Evolutionary conservation across 306 rosid genomes (phyloP), one percentile per base, ranked within the genome.

Genomic region (Rubus idaeus): DNA sequence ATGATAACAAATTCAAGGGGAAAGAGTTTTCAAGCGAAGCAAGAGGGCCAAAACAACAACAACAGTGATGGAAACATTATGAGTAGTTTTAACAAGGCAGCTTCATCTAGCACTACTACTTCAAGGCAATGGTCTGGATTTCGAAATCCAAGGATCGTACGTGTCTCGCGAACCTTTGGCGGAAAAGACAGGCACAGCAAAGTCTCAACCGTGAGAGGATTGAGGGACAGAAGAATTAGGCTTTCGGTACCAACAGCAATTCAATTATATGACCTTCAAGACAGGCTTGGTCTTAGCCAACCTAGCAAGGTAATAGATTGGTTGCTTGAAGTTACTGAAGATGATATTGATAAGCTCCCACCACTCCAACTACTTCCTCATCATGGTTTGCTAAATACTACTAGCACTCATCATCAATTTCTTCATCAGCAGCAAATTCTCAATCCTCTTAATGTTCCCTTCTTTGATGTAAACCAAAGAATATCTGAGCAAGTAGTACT

Each of bases 151-250:
- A 87, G 98, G 77, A 91, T 93, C 14, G 97, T 93, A 0, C 72
- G 98, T 35, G 97, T 91, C 9, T 93, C 98, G 0, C 91, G 98
- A 6, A 67, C 89, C 0, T 86, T 91, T 51, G 98, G 98, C n/a
- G 96, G 98, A 52, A 93, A 93, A 88, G 98, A 93, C n/a, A 81
- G 98, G 75, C 98, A 93, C 66, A 93, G 98, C 87, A 93, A 93
- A 71, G 98, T 93, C 13, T 89, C 92, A 78, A 93, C 98, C 17
- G 69, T 93, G 7, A 87, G 93, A 63, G 98, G 98, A 52, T 79
- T 93, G 53, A 83, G 97, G 49, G 98, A 93, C 83, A 66, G 98
- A 58, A 74, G 98, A 47, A 93, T 93, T 37, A 79, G 98, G 82
- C 89, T 93, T 16, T 91, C 98, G 6, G 92, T 93, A 0, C 96